Evolutionary conservation across 139 green algal genomes (phyloP).

Genomic region (Chloropicon primus): DNA sequence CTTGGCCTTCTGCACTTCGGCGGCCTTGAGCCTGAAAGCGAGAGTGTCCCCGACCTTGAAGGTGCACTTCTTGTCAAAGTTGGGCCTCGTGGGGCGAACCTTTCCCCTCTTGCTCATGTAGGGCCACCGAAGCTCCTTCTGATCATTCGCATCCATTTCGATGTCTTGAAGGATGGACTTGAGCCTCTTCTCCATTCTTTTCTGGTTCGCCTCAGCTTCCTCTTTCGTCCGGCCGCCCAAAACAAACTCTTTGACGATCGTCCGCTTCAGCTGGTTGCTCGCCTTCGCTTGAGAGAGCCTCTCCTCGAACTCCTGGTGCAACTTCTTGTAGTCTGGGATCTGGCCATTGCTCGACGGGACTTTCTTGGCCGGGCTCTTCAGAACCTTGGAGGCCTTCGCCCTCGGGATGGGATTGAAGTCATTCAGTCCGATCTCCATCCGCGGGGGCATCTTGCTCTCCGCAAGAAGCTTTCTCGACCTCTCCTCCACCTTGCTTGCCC

Average conservation of each 20-base stretch:
- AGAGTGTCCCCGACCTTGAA: neutral
- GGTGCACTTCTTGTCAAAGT: neutral
- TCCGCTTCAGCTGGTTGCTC: neutral
- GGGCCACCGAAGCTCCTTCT: slow-evolving; percentile 32
- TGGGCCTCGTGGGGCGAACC: slow-evolving; percentile 6
- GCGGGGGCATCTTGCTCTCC: slow-evolving; percentile 11
- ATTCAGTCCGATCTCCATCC: slow-evolving; percentile 14
- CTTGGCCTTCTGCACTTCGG: neutral
- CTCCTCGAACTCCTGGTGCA: neutral
- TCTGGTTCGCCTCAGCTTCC: slow-evolving; percentile 7
- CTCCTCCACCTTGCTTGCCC: slow-evolving; percentile 18
- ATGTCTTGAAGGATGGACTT: slow-evolving; percentile 33
- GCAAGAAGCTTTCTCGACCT: slow-evolving; percentile 8
- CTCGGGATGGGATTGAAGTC: neutral
- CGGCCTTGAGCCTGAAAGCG: neutral
- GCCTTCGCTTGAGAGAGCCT: neutral
- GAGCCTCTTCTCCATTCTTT: slow-evolving; percentile 23
- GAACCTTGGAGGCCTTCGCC: neutral
- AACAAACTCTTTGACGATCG: slow-evolving; percentile 22
- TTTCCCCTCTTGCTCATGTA: slow-evolving; percentile 23
- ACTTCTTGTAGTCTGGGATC: neutral
- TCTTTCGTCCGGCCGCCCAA: slow-evolving; percentile 16
- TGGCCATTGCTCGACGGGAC: neutral
- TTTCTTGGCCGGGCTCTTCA: neutral
- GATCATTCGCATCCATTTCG: slow-evolving; percentile 21